Evolutionary conservation across 176 grass and related monocot species (phyloP).

Genomic region (Aegilops longissima): DNA sequence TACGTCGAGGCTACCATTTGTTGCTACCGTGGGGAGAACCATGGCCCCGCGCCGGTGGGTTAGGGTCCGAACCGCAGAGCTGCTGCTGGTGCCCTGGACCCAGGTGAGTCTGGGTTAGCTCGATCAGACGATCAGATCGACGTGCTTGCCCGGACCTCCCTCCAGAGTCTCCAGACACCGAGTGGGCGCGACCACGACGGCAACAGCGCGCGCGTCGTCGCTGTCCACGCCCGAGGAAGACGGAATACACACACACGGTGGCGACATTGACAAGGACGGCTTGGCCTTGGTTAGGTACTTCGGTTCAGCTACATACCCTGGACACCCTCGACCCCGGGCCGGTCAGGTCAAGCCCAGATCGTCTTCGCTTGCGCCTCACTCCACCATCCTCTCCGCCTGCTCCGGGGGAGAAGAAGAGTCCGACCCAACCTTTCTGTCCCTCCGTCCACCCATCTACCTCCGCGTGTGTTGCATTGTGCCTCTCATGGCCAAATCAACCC

Average conservation of each 20-base stretch:
- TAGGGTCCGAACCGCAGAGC: not conserved
- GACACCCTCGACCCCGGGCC: not conserved
- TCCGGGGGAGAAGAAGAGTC: not conserved
- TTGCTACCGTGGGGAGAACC: constrained; percentile 14
- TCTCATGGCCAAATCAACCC: constrained; percentile 42
- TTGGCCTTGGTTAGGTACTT: not conserved
- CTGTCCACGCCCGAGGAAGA: not conserved
- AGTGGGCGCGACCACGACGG: not conserved
- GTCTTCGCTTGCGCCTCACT: constrained; percentile 45
- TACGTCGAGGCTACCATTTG: constrained; percentile 13
- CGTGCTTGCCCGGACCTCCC: not conserved
- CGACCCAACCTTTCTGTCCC: not conserved
- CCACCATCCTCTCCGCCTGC: constrained; percentile 16
- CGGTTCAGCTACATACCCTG: constrained; percentile 33
- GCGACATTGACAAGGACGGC: constrained; percentile 27
- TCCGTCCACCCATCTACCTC: constrained; percentile 26
- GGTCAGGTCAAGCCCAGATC: not conserved
- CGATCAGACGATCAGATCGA: constrained; percentile 18
- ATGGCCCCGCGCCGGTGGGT: not conserved
- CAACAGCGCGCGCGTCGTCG: too few relatives aligned
- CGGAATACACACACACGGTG: not conserved
- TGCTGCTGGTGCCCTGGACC: constrained; percentile 19
- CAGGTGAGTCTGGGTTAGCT: constrained; percentile 22
- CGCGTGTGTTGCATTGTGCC: constrained; percentile 55
- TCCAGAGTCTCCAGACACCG: not conserved